A percentile compares a stretch with the other conserved stretches of the same genome.
Evolutionary conservation across 176 grass and related monocot species (phyloP).

Genomic region (Cymbopogon citratus): DNA sequence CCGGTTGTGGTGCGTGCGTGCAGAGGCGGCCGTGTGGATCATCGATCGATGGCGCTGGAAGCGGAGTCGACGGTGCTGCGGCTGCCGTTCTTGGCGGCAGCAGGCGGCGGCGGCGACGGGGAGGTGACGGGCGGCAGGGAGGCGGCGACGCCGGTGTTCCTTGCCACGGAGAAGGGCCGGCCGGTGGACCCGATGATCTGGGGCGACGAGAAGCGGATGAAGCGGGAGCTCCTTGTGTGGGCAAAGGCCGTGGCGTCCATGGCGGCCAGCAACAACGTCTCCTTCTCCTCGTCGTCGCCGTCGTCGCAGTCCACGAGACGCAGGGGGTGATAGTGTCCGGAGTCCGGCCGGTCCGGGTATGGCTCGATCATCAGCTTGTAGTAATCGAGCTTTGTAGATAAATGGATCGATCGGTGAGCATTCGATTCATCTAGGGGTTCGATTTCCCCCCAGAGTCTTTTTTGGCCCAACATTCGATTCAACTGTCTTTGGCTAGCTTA

Average conservation of each 20-base stretch:
- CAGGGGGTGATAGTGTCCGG: neutral
- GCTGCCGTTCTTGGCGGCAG: neutral
- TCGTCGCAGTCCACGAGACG: neutral
- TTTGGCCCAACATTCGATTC: neutral
- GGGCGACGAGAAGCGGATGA: constrained; percentile 64
- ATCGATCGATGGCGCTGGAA: neutral
- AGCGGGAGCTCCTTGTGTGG: constrained; percentile 65
- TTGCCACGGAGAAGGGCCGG: neutral
- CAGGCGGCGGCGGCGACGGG: neutral
- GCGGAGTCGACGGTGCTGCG: neutral
- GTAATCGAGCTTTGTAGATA: neutral
- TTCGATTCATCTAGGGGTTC: too few species aligned
- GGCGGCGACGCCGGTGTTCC: neutral
- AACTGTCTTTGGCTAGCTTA: neutral
- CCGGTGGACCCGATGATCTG: constrained; percentile 46
- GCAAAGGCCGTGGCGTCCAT: constrained; percentile 71
- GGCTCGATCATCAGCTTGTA: too few species aligned
- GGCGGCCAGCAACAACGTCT: neutral
- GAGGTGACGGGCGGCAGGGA: neutral
- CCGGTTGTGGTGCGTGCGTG: neutral
- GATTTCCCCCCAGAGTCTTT: too few species aligned
- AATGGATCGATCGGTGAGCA: neutral
- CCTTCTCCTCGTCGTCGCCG: neutral
- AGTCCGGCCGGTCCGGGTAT: too few species aligned
- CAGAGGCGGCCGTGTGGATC: neutral